Evolutionary conservation across 2,329 filamentous ascomycete species (phyloP), one percentile per base, ranked within the genome.

Genomic region (Neonectria sp.): DNA sequence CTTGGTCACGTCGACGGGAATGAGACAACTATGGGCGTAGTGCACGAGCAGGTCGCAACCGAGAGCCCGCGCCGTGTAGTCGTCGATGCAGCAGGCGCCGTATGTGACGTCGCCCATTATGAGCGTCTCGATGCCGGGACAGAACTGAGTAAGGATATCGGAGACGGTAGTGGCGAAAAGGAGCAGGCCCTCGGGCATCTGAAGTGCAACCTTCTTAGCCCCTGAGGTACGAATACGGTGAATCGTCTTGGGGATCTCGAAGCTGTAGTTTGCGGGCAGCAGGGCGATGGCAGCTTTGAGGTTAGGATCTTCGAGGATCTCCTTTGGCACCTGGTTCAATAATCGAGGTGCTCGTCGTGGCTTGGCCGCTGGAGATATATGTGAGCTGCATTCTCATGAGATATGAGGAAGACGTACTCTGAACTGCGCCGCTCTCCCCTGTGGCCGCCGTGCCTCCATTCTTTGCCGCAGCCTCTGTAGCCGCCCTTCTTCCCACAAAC

Each of bases 101-200:
- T 99, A 99, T 1, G 96, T 99, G 49, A 99, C 96, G 79, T 99
- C 96, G 68, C 96, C 96, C 96, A 99, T 99, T 80, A 99, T 99
- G 60, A 98, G 86, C 2, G 95, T 98, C 79, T 97, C 94, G 46
- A 93, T 92, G 2, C 93, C 95, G 0, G 94, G 92, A 77, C 96
- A 99, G 84, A 99, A 99, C 78, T 95, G 93, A 1, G 93, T 94
- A 55, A 99, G 86, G 75, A 99, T 98, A 79, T 99, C 96, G 4
- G 96, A 97, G 73, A 99, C 95, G 40, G 96, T 99, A 29, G 96
- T 98, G 25, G 96, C 96, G 79, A 99, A 99, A 63, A 99, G 86
- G 31, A 99, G 89, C 2, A 99, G 88, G 1, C 96, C 96, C 81
- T 99, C 97, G 6, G 96, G 96, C 86, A 99, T 96, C 81, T 99